Conservation (phyloP, 805 yeast species). For the Saccharomycopsis vini region DNA sequence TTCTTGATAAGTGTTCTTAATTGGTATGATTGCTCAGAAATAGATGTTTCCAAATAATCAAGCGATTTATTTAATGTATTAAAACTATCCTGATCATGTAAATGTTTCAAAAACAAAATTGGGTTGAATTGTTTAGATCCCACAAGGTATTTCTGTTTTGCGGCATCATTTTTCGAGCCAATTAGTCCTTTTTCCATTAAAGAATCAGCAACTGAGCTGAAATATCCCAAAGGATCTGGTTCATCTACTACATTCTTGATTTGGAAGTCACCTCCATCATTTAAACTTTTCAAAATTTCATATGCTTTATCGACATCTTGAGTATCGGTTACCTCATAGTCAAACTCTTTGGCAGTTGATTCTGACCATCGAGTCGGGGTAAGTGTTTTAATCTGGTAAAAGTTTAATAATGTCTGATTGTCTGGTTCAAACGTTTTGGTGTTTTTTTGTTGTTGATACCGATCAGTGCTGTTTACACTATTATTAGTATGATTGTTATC, state of each 20-base stretch:
- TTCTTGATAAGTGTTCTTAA: conserved; percentile 43
- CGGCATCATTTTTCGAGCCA: conserved; percentile 30
- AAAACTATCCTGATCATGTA: conserved; percentile 48
- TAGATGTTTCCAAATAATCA: conserved; percentile 38
- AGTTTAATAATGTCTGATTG: conserved; percentile 26
- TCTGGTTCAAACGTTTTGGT: conserved; percentile 7
- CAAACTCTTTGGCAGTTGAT: conserved; percentile 25
- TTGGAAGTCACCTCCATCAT: conserved; percentile 23
- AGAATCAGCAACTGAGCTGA: conserved; percentile 36
- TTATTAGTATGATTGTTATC: too few species aligned
- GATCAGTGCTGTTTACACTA: too few species aligned
- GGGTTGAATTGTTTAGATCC: conserved; percentile 54
- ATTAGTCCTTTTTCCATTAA: conserved; percentile 33
- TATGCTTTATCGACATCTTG: conserved; percentile 26
- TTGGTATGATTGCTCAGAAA: conserved; percentile 40
- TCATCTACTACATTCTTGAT: conserved; percentile 27
- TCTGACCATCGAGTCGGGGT: conserved; percentile 34
- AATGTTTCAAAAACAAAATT: conserved; percentile 41
- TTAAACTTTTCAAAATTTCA: conserved; percentile 26
- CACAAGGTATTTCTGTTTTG: conserved; percentile 35
- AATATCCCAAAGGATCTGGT: conserved; percentile 50
- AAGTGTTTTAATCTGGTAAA: conserved; percentile 37
- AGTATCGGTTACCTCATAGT: conserved; percentile 23
- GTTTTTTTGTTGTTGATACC: not conserved
- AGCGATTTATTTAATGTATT: conserved; percentile 41